These are phyloP conservation scores for Drechslera avenae DNA, from an alignment of 2,329 filamentous ascomycete species.

Conservation along the genomic window DNA sequence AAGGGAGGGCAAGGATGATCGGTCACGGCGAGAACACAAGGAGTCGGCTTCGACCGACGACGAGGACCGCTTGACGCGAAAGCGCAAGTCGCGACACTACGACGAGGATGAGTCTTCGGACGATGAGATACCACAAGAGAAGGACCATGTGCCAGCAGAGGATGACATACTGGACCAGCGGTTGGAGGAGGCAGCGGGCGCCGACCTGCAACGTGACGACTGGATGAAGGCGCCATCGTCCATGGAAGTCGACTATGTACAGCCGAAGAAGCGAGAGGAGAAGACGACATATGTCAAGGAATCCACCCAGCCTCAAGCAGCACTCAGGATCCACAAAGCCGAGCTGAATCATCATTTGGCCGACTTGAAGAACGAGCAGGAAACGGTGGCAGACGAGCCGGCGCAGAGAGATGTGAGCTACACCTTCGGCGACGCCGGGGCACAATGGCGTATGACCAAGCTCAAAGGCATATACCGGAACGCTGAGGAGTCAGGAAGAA, in stretches of 20 bases:
- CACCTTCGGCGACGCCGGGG: constrained; percentile 85
- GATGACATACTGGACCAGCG: constrained; percentile 53
- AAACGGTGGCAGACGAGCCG: constrained; percentile 50
- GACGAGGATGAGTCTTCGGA: constrained; percentile 38
- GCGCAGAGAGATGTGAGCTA: constrained; percentile 72
- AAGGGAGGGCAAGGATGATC: constrained; percentile 44
- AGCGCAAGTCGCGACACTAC: constrained; percentile 43
- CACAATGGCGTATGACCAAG: constrained; percentile 96
- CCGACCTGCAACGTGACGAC: constrained; percentile 70
- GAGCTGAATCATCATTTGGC: constrained; percentile 79
- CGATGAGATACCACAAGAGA: constrained; percentile 49
- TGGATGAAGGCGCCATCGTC: constrained; percentile 94
- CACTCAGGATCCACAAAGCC: constrained; percentile 74
- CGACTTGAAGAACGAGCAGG: constrained; percentile 53
- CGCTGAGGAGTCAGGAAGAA: constrained; percentile 73
- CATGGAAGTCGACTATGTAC: constrained; percentile 81
- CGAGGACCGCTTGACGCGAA: constrained; percentile 40
- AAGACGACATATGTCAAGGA: constrained; percentile 52
- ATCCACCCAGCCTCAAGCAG: constrained; percentile 63
- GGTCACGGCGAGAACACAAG: constrained; percentile 43
- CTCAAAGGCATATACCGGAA: constrained; percentile 82
- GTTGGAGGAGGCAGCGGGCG: constrained; percentile 44
- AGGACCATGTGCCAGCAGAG: constrained; percentile 51
- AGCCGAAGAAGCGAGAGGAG: constrained; percentile 60
- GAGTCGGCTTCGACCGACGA: constrained; percentile 42